Evolutionary conservation across 116 monocot genomes (phyloP), one percentile per base, ranked within the genome.

Genomic region (Iris pallida): DNA sequence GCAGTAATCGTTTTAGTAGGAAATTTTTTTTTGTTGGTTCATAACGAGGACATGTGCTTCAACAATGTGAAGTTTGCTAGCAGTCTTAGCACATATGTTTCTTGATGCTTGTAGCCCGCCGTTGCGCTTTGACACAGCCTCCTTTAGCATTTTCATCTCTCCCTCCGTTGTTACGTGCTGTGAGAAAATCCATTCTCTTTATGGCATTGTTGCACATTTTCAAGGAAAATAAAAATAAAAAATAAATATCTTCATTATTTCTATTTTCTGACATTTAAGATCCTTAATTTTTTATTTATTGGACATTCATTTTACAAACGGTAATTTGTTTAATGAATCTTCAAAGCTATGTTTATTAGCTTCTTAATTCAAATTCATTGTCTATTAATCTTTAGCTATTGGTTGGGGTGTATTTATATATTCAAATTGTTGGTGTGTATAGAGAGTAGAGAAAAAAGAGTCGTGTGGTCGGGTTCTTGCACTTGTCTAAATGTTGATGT

Each of bases 141-240:
- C 91, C 53, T 91, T 87, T 46, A 91, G 68, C 82, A 91, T 91
- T 66, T 87, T 91, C 49, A 85, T 91, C 69, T 91, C 91, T 85
- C 85, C 84, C 57, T 91, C 91, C 75, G 75, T 82, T 16, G 75
- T 57, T 55, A 85, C 85, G 79, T 51, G 80, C 75, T 47, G 85
- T 80, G 1, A 91, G 85, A 75, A 91, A 83, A 85, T 75, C 85
- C 87, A 68, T 80, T 87, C 53, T 87, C 87, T 61, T 87, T 85
- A 44, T 82, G 80, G 41, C 42, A 78, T 61, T 85, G 80, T 16
- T 85, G 82, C 40, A 85, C 57, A 60, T 66, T 82, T 71, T 84
- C 87, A 53, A 70, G 47, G 8, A 75, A 66, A 78, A 80, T n/a
- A n/a, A n/a, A n/a, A n/a, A n/a, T n/a, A n/a, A n/a, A n/a, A 41